Base-by-base conservation (phyloP, 1,139 yeast species). In the Suhomyces panamericanus region DNA sequence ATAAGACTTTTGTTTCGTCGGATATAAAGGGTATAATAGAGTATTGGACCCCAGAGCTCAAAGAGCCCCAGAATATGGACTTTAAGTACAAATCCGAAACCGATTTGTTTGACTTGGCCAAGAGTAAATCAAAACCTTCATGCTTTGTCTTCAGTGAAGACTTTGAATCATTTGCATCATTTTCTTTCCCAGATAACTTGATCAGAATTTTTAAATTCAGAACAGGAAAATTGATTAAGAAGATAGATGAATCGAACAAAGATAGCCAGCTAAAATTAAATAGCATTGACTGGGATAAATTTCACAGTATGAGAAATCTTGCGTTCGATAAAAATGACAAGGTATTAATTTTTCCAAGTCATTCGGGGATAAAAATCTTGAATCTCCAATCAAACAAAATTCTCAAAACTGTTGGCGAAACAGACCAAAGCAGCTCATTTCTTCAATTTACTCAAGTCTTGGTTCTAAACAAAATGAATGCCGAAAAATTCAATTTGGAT, bases 21-120 rank as follows among this genome's bases (percentile, higher is more conserved):
- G 81, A 77, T 49, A 48, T 44, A 2, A 51, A 54, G 20, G 80
- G 81, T 1, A 64, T 72, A 55, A 52, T 77, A 10, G 81, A 77
- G 55, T 70, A 72, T 47, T 77, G 81, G 81, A 37, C 39, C 5
- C 52, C 56, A 0, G 47, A 40, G 1, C 45, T 49, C 2, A 41
- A 37, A 15, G 47, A 47, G 1, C 46, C 44, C 9, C 24, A 22
- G 4, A 47, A 46, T 2, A 55, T 61, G 10, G 52, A 53, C 10
- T 75, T 73, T 56, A 60, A 64, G 33, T 56, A 61, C 53, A 77
- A 76, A 49, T 64, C 75, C 16, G 61, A 66, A 37, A 77, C 81
- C 0, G 72, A 73, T 48, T 55, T 77, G 34, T 70, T 70, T 49
- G 70, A 67, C 17, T 58, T 74, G 41, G 63, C 70, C 16, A 71